Evolutionary conservation across 2,329 filamentous ascomycete species (phyloP).

Genomic region (Ophiostoma ulmi): DNA sequence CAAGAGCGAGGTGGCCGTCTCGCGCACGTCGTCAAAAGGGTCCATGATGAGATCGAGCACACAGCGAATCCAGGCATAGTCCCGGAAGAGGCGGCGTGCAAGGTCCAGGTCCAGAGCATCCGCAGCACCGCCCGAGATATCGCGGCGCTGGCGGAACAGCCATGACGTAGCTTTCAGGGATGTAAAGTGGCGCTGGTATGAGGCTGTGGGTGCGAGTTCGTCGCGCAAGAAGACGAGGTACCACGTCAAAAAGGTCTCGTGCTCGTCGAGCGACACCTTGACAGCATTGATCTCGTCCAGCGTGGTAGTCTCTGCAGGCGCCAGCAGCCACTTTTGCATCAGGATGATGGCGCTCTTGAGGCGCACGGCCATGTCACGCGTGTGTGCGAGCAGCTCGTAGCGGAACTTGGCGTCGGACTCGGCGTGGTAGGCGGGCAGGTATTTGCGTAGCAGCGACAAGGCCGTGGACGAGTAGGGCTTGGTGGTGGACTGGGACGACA

Average conservation of each 20-base stretch:
- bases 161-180: slow-evolving; percentile 66
- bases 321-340: slow-evolving; percentile 36
- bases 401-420: slow-evolving; percentile 84
- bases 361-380: slow-evolving; percentile 71
- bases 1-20: slow-evolving; percentile 48
- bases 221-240: slow-evolving; percentile 66
- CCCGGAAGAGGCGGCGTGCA: slow-evolving; percentile 34
- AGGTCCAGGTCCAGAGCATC: slow-evolving; percentile 30
- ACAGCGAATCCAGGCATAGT: slow-evolving; percentile 52
- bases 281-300: not conserved
- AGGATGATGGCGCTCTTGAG: slow-evolving; percentile 61
- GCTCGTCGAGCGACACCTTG: slow-evolving; percentile 40
- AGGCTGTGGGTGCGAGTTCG: slow-evolving; percentile 74
- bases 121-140: slow-evolving; percentile 37
- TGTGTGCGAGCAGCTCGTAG: slow-evolving; percentile 69
- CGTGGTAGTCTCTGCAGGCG: not conserved
- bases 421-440: slow-evolving; percentile 68
- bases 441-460: slow-evolving; percentile 57
- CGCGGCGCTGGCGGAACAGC: slow-evolving; percentile 65
- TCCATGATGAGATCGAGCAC: slow-evolving; percentile 78
- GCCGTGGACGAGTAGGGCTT: slow-evolving; percentile 62
- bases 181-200: slow-evolving; percentile 84
- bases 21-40: slow-evolving; percentile 87
- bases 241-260: slow-evolving; percentile 64
- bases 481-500: slow-evolving; percentile 69